A percentile compares a stretch with the other conserved stretches of the same genome.
Evolutionary conservation across 768 basidiomycete genomes (phyloP).

Genomic region (Clitopilus hobsonii): DNA sequence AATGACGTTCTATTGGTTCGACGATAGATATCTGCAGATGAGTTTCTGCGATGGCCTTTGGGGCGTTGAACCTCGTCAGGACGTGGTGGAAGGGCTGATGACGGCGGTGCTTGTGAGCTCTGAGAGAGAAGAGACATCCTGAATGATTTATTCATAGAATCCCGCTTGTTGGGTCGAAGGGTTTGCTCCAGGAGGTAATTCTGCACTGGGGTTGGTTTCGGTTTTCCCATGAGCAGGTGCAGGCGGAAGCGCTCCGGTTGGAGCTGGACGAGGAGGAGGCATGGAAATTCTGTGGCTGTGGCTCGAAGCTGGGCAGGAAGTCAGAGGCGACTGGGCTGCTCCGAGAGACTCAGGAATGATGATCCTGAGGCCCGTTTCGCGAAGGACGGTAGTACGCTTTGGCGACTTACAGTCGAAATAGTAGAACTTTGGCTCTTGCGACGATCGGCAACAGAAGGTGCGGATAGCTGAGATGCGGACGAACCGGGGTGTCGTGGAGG

Average conservation of each 20-base stretch:
- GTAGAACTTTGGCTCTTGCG: conserved; percentile 31
- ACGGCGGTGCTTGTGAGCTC: conserved; percentile 48
- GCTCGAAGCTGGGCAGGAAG: conserved; percentile 22
- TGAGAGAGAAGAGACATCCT: conserved; percentile 59
- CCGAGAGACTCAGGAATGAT: conserved; percentile 40
- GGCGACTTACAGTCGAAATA: conserved; percentile 31
- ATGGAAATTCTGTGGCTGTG: conserved; percentile 60
- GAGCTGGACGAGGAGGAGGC: conserved; percentile 69
- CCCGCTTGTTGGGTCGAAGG: conserved; percentile 26
- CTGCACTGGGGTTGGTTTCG: conserved; percentile 13
- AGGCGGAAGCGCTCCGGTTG: conserved; percentile 65
- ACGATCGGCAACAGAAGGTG: conserved; percentile 21
- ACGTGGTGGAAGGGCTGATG: conserved; percentile 55
- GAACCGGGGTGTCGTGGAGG: conserved; percentile 35
- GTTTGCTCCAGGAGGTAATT: conserved; percentile 33
- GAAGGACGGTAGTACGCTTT: conserved; percentile 44
- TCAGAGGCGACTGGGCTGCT: conserved; percentile 32
- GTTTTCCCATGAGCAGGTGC: conserved; percentile 40
- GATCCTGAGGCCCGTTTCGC: conserved; percentile 50
- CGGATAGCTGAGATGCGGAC: conserved; percentile 22
- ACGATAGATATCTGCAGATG: conserved; percentile 30
- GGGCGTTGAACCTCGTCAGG: conserved; percentile 49
- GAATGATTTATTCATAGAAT: conserved; percentile 52
- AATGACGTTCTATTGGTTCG: conserved; percentile 12
- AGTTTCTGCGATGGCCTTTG: conserved; percentile 26